A percentile compares a stretch with the other conserved stretches of the same genome.
phyloP scores from a whole-genome alignment of 1,284 basidiomycete species.

The Tylopilus orsonianus region DNA sequence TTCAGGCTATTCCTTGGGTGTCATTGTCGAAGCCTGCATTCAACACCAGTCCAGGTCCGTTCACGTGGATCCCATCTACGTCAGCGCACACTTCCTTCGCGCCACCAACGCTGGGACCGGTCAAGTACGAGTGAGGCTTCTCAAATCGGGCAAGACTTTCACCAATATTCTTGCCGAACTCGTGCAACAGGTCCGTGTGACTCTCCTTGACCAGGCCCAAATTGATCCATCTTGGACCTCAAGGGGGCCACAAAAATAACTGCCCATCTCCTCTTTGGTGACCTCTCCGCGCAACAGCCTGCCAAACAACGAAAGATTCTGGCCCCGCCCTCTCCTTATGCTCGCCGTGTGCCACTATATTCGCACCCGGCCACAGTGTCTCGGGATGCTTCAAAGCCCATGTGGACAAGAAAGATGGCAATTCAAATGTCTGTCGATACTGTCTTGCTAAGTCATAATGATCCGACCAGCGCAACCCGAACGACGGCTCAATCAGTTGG shows the following conservation, averaged over 20 bases:
- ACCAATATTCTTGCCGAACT: conserved; percentile 58
- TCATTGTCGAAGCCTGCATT: conserved; percentile 53
- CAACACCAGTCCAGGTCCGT: conserved; percentile 44
- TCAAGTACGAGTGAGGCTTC: conserved; percentile 44
- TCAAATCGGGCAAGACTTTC: conserved; percentile 50
- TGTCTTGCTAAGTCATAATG: conserved; percentile 40
- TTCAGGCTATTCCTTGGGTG: conserved; percentile 56
- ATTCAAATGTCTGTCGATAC: conserved; percentile 42
- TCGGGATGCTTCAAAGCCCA: conserved; percentile 19
- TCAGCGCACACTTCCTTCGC: conserved; percentile 57
- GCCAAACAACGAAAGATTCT: conserved; percentile 34
- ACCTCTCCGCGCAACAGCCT: conserved; percentile 38
- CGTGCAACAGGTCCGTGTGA: conserved; percentile 47
- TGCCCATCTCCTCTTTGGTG: conserved; percentile 56
- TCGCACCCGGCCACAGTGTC: conserved; percentile 45
- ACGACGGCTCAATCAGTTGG: conserved; percentile 40
- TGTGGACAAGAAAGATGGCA: conserved; percentile 39
- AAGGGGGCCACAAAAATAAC: conserved; percentile 49
- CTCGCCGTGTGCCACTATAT: conserved; percentile 51
- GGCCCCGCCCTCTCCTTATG: conserved; percentile 50
- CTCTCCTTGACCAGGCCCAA: not conserved
- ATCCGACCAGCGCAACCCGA: conserved; percentile 35
- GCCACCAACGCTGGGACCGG: conserved; percentile 41
- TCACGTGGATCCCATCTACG: conserved; percentile 56
- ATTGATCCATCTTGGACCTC: conserved; percentile 4